Percentiles rank a stretch among this genome's conserved stretches.
Conservation (phyloP, 768 basidiomycete genomes). For the Ramaria sp. region DNA sequence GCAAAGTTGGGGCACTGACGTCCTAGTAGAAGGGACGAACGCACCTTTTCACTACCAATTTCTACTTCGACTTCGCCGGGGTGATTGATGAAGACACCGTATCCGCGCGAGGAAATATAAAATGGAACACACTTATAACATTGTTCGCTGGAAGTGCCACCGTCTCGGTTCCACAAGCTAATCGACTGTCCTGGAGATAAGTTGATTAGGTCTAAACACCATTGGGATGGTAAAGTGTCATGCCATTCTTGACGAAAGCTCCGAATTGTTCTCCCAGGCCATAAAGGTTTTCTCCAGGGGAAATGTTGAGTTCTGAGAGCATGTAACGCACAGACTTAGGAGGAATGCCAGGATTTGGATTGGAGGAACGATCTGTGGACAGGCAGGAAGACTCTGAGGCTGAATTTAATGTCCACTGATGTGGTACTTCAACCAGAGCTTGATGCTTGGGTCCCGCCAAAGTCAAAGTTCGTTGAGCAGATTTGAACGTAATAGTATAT, state of each 20-base stretch:
- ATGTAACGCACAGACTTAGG: conserved; percentile 18
- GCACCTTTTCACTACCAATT: conserved; percentile 16
- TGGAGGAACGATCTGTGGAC: conserved; percentile 45
- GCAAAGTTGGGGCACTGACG: conserved; percentile 36
- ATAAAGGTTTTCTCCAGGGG: conserved; percentile 25
- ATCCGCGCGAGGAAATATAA: conserved; percentile 18
- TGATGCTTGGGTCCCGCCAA: conserved; percentile 11
- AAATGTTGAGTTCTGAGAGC: conserved; percentile 21
- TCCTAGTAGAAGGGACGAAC: not conserved
- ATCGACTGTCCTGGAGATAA: not conserved
- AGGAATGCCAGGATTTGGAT: conserved; percentile 35
- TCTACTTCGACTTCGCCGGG: conserved; percentile 31
- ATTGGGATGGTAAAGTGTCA: conserved; percentile 2
- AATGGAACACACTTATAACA: conserved; percentile 10
- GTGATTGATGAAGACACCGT: conserved; percentile 27
- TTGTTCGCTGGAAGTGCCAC: conserved; percentile 14
- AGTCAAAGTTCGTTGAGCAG: conserved; percentile 9
- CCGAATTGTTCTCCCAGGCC: conserved; percentile 28
- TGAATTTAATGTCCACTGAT: conserved; percentile 15
- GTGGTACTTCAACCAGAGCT: conserved; percentile 18
- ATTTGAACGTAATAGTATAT: conserved; percentile 42
- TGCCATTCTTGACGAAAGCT: conserved; percentile 26
- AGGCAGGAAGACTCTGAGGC: conserved; percentile 33
- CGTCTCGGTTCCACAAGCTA: conserved; percentile 24
- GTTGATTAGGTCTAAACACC: not conserved